A percentile compares a stretch with the other conserved stretches of the same genome.
Evolutionary conservation across 202 grass and related monocot genomes (phyloP).

Genomic region (Cymbopogon flexuosus): DNA sequence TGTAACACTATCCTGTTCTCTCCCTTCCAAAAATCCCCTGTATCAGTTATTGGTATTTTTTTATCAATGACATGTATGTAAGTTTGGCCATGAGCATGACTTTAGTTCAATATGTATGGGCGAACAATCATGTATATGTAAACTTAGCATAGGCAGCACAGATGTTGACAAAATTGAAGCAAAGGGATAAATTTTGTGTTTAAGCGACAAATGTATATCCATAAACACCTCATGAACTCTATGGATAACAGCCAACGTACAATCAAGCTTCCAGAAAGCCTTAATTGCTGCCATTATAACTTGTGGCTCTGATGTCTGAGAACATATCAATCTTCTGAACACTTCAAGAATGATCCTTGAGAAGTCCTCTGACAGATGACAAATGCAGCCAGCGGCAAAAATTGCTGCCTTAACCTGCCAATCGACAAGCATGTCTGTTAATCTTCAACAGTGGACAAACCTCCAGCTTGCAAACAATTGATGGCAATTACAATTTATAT

Average conservation of each 20-base stretch:
- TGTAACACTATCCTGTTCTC: neutral
- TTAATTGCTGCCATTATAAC: constrained; percentile 54
- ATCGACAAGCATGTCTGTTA: neutral
- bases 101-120: neutral
- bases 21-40: neutral
- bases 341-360: constrained; percentile 54
- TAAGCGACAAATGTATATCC: constrained; percentile 13
- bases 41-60: neutral
- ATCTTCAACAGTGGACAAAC: neutral
- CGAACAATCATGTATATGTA: neutral
- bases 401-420: constrained; percentile 67
- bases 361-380: constrained; percentile 68
- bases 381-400: constrained; percentile 70
- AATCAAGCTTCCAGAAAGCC: constrained; percentile 64
- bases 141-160: neutral
- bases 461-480: neutral
- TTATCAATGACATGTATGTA: neutral
- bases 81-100: neutral
- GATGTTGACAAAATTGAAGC: neutral
- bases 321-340: constrained; percentile 46
- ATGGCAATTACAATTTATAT: neutral
- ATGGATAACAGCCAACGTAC: constrained; percentile 52
- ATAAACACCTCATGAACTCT: constrained; percentile 67
- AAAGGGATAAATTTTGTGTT: neutral
- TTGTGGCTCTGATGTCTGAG: constrained; percentile 31